Evolutionary conservation across 1,139 yeast species (phyloP).

Genomic region (Blastobotrys ciferrii): DNA sequence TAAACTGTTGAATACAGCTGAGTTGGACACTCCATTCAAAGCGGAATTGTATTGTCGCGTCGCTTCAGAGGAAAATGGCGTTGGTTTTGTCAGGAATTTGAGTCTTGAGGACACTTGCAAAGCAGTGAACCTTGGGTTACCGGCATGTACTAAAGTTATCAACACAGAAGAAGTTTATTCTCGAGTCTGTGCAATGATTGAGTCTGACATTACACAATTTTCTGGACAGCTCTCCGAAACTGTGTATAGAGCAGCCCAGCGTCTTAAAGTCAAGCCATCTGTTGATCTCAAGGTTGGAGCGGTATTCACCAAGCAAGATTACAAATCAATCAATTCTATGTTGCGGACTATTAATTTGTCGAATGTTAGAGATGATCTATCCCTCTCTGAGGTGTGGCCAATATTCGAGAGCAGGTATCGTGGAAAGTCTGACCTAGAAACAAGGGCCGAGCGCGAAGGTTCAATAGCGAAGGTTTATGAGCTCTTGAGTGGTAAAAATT

Average conservation of each 20-base stretch:
- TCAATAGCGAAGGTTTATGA: not conserved
- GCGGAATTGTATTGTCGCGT: constrained; percentile 9
- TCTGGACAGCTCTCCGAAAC: not conserved
- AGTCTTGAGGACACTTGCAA: not conserved
- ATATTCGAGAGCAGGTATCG: not conserved
- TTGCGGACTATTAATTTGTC: not conserved
- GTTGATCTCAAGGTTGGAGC: not conserved
- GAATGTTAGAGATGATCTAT: not conserved
- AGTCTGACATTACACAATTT: not conserved
- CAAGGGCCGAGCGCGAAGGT: not conserved
- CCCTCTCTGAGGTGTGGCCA: not conserved
- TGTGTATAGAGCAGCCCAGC: not conserved
- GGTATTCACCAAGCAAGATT: not conserved
- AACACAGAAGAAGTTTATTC: not conserved
- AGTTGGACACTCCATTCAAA: constrained; percentile 8
- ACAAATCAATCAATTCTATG: not conserved
- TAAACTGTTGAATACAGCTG: not conserved
- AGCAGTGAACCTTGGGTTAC: not conserved
- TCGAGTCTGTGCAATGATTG: not conserved
- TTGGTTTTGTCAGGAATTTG: not conserved
- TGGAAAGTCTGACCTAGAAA: not conserved
- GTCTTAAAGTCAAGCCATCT: not conserved
- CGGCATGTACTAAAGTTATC: not conserved
- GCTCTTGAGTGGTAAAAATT: not conserved
- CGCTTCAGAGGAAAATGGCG: not conserved